Evolutionary conservation across 2,329 filamentous ascomycete species (phyloP).

Genomic region (Aureobasidium subglaciale): DNA sequence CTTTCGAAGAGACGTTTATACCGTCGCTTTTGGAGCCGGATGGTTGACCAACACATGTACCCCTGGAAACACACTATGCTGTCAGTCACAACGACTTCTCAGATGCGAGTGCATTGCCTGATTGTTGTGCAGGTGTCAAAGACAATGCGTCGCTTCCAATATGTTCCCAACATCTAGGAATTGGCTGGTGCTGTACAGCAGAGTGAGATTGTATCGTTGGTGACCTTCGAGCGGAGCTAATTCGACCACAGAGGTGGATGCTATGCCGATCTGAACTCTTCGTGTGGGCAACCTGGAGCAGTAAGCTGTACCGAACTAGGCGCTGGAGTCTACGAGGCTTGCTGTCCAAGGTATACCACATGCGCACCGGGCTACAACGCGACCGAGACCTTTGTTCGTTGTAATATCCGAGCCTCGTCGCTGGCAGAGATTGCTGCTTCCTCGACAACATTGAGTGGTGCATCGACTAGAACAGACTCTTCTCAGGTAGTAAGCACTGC

Average conservation of each 20-base stretch:
- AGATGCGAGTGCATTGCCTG: neutral
- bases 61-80: constrained; percentile 17
- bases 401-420: neutral
- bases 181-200: constrained; percentile 17
- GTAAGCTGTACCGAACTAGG: constrained; percentile 15
- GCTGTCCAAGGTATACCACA: constrained; percentile 16
- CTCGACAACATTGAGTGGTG: neutral
- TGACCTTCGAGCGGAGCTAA: neutral
- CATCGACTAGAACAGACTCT: neutral
- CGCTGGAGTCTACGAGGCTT: constrained; percentile 14
- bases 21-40: constrained; percentile 13
- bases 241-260: constrained; percentile 6
- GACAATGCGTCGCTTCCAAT: neutral
- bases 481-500: neutral
- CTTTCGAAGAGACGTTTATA: constrained; percentile 12
- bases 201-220: neutral
- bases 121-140: neutral
- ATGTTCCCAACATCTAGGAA: constrained; percentile 8
- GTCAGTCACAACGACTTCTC: neutral
- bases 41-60: constrained; percentile 13
- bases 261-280: constrained; percentile 14
- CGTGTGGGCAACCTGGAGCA: constrained; percentile 15
- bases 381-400: constrained; percentile 4
- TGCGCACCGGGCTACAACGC: constrained; percentile 13
- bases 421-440: neutral